Evolutionary conservation across 352 stramenopile species (phyloP).

Genomic region (Phytophthora cryptogea): DNA sequence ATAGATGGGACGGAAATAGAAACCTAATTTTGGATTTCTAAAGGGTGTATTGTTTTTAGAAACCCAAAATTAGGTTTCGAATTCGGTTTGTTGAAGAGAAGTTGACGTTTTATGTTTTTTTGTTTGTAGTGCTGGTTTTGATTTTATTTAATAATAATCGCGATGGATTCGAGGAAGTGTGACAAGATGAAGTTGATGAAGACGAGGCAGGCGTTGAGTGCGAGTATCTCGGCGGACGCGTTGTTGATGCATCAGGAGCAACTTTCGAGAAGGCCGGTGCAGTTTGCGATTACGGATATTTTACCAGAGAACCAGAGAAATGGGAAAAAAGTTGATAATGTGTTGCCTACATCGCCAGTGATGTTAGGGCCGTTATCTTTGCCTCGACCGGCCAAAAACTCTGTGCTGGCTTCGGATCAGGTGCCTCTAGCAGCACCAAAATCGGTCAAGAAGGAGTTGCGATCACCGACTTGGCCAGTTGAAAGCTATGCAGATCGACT

Average conservation of each 20-base stretch:
- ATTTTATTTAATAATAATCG: too few relatives aligned
- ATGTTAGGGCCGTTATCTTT: constrained; percentile 19
- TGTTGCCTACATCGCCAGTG: constrained; percentile 4
- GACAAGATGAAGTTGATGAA: constrained; percentile 18
- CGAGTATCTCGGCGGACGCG: constrained; percentile 42
- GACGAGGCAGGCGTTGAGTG: constrained; percentile 30
- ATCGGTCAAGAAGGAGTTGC: constrained; percentile 7
- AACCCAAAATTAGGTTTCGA: background rate
- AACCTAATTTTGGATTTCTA: background rate
- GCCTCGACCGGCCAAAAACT: constrained; percentile 11
- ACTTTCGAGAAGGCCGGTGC: constrained; percentile 2
- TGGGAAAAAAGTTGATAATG: constrained; percentile 5
- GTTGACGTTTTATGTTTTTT: background rate
- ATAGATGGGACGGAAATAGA: background rate
- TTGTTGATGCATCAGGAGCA: constrained; percentile 20
- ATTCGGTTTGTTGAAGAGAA: background rate
- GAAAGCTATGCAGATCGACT: constrained; percentile 44
- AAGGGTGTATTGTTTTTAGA: background rate
- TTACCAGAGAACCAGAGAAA: constrained; percentile 22
- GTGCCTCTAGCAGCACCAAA: constrained; percentile 14
- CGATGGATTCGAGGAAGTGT: background rate
- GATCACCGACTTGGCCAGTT: constrained; percentile 4
- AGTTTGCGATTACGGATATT: constrained; percentile 44
- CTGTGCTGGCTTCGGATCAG: background rate
- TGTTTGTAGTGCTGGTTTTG: background rate